These are phyloP conservation scores for Tetracladium setigerum DNA, from an alignment of 495 filamentous ascomycete species.

Conservation along the genomic window DNA sequence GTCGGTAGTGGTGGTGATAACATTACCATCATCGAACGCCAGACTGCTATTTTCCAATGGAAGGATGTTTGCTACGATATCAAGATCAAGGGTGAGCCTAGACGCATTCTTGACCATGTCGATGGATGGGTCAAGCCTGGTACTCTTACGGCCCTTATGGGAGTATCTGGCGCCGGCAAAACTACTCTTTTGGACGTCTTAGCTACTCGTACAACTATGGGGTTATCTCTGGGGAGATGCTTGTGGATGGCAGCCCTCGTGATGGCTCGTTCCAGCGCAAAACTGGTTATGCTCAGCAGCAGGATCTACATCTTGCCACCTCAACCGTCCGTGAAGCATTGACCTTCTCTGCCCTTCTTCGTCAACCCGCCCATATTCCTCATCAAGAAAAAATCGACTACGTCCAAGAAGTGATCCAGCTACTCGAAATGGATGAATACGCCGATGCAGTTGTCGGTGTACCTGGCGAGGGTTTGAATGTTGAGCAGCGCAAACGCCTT, in stretches of 20 bases:
- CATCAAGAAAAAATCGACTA: slow-evolving; percentile 71
- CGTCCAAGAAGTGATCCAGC: slow-evolving; percentile 80
- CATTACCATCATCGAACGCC: slow-evolving; percentile 38
- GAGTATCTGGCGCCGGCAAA: slow-evolving; percentile 71
- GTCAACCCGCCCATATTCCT: slow-evolving; percentile 63
- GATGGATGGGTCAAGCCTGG: slow-evolving; percentile 80
- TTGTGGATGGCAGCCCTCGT: slow-evolving; percentile 68
- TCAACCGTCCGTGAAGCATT: slow-evolving; percentile 44
- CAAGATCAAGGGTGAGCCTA: slow-evolving; percentile 47
- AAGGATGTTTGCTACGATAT: neutral
- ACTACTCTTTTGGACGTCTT: slow-evolving; percentile 85
- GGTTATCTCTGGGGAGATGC: slow-evolving; percentile 75
- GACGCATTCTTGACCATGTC: slow-evolving; percentile 83
- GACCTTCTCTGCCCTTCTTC: slow-evolving; percentile 71
- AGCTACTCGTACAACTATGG: slow-evolving; percentile 55
- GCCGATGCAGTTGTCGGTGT: slow-evolving; percentile 85
- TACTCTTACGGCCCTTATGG: slow-evolving; percentile 66
- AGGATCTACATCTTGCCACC: slow-evolving; percentile 63
- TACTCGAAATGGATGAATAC: slow-evolving; percentile 79
- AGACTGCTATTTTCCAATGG: slow-evolving; percentile 21
- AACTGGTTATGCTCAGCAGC: slow-evolving; percentile 82
- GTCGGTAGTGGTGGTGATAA: slow-evolving; percentile 1
- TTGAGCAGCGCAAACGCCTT: slow-evolving; percentile 84
- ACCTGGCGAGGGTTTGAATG: slow-evolving; percentile 79
- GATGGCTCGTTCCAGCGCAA: slow-evolving; percentile 84